Conservation (phyloP, 495 filamentous ascomycete genomes). For the Penicillium goetzii region DNA sequence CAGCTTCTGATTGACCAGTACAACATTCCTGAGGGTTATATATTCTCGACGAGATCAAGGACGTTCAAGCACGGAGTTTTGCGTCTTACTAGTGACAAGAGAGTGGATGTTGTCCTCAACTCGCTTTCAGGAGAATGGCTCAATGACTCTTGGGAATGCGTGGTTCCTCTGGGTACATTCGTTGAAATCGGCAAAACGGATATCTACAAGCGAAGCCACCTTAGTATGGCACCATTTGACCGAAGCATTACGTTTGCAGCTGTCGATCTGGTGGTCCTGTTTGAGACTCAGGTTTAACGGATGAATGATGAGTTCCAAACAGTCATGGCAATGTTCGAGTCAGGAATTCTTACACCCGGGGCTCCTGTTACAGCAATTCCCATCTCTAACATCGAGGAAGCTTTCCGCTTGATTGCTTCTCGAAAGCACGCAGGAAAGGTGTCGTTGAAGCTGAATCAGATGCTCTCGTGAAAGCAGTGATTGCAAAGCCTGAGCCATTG, state of each 20-base stretch:
- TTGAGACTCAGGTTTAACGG: not conserved
- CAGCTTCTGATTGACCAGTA: conserved; percentile 38
- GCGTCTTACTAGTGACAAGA: conserved; percentile 46
- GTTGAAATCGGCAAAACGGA: conserved; percentile 52
- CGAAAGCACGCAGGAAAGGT: conserved; percentile 49
- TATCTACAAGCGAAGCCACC: conserved; percentile 22
- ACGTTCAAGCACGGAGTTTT: conserved; percentile 49
- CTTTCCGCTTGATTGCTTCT: conserved; percentile 34
- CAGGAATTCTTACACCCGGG: not conserved
- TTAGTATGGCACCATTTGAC: conserved; percentile 26
- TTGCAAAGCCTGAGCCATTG: not conserved
- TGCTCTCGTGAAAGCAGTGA: not conserved
- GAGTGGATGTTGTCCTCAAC: conserved; percentile 61
- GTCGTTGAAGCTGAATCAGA: conserved; percentile 20
- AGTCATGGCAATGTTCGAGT: not conserved
- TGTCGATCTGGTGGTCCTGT: conserved; percentile 16
- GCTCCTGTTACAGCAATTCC: conserved; percentile 18
- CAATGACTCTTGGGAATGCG: conserved; percentile 46
- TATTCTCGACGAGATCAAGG: conserved; percentile 52
- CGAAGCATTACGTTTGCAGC: conserved; percentile 23
- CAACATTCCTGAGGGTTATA: conserved; percentile 42
- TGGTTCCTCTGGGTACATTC: conserved; percentile 53
- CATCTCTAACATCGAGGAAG: conserved; percentile 23
- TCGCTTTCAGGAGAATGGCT: conserved; percentile 48
- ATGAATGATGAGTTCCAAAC: not conserved